Evolutionary conservation across 257 asterid species (phyloP), one percentile per base, ranked within the genome.

Genomic region (Hygrophila difformis): DNA sequence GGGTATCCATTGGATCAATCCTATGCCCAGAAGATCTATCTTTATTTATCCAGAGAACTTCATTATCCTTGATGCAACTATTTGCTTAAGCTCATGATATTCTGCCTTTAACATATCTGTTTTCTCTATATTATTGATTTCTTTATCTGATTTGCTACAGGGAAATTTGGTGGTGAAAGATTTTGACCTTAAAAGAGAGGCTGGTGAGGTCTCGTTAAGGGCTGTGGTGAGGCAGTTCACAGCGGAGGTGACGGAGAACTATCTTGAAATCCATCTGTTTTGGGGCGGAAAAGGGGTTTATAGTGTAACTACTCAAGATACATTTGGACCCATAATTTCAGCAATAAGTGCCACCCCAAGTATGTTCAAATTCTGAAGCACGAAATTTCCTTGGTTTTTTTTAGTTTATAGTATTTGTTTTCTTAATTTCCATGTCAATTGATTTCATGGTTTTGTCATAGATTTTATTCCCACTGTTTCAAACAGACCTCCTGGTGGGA

Each of bases 201-300:
- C 82, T 8, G 82, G 72, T 12, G 53, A 62, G 19, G 40, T 22
- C 18, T 41, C 77, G 39, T 60, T 71, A n/a, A 37, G 65, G 35
- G 84, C 89, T 49, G 68, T 73, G 26, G 44, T 20, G 42, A 51
- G 51, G 73, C 43, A 31, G 24, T 79, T 63, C 48, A 70, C 2
- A 1, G 88, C 41, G 49, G 49, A 29, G 11, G 94, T 86, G 28
- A 46, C 65, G 15, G 81, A 70, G 53, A 86, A 86, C 61, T 66
- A 74, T 63, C 48, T 86, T 4, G 96, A 86, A 49, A 59, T 86
- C 49, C 96, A 86, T 71, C 69, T 86, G 16, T 73, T 78, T 55
- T 84, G 95, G 95, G 93, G 80, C 3, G 93, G 91, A 51, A 84
- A 78, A 66, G 93, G 95, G 56, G 78, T 87, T 51, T 78, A 87